These are phyloP conservation scores for Stachybotrys elegans DNA, from an alignment of 2,329 filamentous ascomycete species.

Conservation along the genomic window DNA sequence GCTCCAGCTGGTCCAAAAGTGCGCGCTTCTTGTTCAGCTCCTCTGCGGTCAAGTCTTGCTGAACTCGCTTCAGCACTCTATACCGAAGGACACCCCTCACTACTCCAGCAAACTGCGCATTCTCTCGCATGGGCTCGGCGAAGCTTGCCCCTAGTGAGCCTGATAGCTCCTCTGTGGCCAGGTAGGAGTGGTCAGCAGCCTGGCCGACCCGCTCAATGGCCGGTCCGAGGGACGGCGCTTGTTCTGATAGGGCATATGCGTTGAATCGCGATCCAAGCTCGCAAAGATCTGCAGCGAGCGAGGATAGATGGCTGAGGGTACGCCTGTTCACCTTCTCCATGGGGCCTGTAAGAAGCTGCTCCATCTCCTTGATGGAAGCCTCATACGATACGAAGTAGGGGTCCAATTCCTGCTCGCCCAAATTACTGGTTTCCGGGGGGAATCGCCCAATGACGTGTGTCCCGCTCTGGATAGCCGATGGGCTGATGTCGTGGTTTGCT, in stretches of 20 bases:
- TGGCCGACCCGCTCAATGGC: slow-evolving; percentile 94
- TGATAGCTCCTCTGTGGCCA: slow-evolving; percentile 88
- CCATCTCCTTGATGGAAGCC: slow-evolving; percentile 83
- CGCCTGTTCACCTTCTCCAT: slow-evolving; percentile 97
- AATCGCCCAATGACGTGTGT: slow-evolving; percentile 71
- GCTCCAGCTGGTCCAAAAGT: slow-evolving; percentile 82
- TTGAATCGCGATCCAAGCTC: slow-evolving; percentile 96
- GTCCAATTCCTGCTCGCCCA: slow-evolving; percentile 87
- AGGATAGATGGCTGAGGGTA: slow-evolving; percentile 78
- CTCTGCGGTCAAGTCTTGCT: slow-evolving; percentile 95
- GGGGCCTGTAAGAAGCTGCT: slow-evolving; percentile 79
- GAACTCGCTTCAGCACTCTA: slow-evolving; percentile 85
- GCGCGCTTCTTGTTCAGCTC: slow-evolving; percentile 83
- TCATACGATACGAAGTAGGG: slow-evolving; percentile 96
- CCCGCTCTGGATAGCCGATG: slow-evolving; percentile 32
- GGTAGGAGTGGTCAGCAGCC: slow-evolving; percentile 92
- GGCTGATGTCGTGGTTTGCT: slow-evolving; percentile 24
- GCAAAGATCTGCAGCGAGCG: slow-evolving; percentile 79
- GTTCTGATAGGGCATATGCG: slow-evolving; percentile 91
- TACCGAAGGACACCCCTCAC: slow-evolving; percentile 86
- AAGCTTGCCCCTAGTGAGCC: slow-evolving; percentile 86
- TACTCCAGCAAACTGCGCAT: slow-evolving; percentile 92
- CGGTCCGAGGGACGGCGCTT: slow-evolving; percentile 78
- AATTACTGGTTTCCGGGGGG: slow-evolving; percentile 67
- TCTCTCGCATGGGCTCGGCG: slow-evolving; percentile 96